A percentile compares a stretch with the other conserved stretches of the same genome.
Conservation (phyloP, 78 protist genomes). For the Dictyostelium firmibasis region DNA sequence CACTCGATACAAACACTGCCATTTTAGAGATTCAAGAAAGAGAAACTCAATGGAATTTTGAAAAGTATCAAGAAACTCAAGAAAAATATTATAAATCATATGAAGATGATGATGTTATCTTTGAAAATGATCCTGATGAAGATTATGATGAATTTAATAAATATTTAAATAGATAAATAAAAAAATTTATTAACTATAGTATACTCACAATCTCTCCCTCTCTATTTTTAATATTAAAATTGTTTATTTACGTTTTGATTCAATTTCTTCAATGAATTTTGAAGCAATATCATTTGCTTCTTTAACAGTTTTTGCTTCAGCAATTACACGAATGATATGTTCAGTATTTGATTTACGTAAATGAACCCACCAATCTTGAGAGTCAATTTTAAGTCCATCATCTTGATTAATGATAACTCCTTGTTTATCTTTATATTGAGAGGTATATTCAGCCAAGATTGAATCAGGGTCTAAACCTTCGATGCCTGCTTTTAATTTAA, state of each 20-base stretch:
- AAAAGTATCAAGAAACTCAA: conserved; percentile 55
- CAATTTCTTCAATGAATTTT: conserved; percentile 39
- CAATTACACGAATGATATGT: conserved; percentile 84
- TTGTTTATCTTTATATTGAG: conserved; percentile 19
- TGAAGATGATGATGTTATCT: conserved; percentile 7
- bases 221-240: no score
- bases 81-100: conserved; percentile 15
- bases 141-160: not conserved
- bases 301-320: conserved; percentile 56
- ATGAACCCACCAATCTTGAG: conserved; percentile 86
- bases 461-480: conserved; percentile 82
- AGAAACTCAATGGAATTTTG: conserved; percentile 61
- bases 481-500: conserved; percentile 77
- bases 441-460: conserved; percentile 13
- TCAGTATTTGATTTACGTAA: conserved; percentile 85
- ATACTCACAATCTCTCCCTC: no score
- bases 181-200: not conserved
- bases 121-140: not conserved
- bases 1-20: conserved; percentile 13
- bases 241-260: conserved; percentile 39
- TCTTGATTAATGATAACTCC: conserved; percentile 42
- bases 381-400: conserved; percentile 81
- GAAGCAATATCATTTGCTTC: conserved; percentile 45
- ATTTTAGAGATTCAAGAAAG: conserved; percentile 62
- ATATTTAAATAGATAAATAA: conserved; percentile 3